Conservation (phyloP, 2,329 filamentous ascomycete species). For the Aspergillus intermedius region DNA sequence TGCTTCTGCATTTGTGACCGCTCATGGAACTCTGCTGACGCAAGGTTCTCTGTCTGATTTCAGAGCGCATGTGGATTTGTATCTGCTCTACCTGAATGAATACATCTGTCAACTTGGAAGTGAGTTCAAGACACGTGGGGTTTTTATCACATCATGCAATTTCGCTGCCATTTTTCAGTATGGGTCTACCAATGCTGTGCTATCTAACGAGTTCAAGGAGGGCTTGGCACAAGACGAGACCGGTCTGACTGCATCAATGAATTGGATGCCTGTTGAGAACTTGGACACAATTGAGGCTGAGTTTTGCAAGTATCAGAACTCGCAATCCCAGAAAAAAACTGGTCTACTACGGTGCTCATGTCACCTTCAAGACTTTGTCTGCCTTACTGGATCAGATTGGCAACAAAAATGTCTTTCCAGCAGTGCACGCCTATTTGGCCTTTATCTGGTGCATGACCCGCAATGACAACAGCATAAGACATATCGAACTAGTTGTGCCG, state of each 20-base stretch:
- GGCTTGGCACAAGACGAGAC: constrained; percentile 5
- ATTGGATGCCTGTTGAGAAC: constrained; percentile 13
- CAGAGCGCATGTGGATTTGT: constrained; percentile 31
- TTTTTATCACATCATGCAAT: constrained; percentile 50
- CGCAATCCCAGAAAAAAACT: constrained; percentile 16
- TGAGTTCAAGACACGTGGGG: constrained; percentile 48
- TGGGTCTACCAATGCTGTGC: constrained; percentile 35
- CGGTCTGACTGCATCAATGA: constrained; percentile 12
- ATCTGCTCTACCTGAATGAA: constrained; percentile 40
- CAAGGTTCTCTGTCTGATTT: constrained; percentile 32
- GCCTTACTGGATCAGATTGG: constrained; percentile 42
- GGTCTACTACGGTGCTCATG: constrained; percentile 31
- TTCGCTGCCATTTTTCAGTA: constrained; percentile 53
- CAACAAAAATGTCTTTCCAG: constrained; percentile 48
- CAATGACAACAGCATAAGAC: constrained; percentile 31
- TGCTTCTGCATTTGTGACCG: constrained; percentile 47
- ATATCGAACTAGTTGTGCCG: constrained; percentile 40
- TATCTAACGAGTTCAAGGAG: constrained; percentile 22
- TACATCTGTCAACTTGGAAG: constrained; percentile 43
- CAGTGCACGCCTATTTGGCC: constrained; percentile 49
- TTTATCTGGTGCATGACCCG: constrained; percentile 44
- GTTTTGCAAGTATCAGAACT: constrained; percentile 10
- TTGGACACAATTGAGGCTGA: constrained; percentile 8
- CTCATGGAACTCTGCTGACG: constrained; percentile 47
- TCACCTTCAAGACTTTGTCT: constrained; percentile 39